Conservation (phyloP, 164 flowering plant species). For the Buxus sempervirens region DNA sequence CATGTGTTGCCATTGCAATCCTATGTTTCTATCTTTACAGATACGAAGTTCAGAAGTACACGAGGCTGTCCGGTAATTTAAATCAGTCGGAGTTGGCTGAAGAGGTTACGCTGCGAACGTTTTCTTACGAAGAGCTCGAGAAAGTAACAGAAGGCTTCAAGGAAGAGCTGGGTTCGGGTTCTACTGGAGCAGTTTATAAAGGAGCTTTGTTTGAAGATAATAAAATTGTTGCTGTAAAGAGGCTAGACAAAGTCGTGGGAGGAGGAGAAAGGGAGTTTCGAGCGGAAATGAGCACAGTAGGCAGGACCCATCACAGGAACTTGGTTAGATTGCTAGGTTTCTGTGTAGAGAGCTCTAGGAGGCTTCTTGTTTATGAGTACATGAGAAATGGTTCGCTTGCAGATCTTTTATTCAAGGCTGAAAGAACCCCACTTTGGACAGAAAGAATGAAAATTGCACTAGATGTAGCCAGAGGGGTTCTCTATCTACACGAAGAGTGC, state of each 20-base stretch:
- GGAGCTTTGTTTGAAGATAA: background rate
- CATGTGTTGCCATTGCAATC: background rate
- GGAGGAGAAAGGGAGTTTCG: conserved; percentile 4
- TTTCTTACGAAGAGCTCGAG: conserved; percentile 1
- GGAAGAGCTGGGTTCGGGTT: conserved; percentile 3
- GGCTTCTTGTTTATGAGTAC: conserved; percentile 12
- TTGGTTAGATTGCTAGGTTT: conserved; percentile 1
- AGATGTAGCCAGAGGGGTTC: no score
- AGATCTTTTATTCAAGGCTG: background rate
- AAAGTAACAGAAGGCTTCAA: conserved; percentile 11
- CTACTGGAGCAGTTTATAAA: conserved; percentile 4
- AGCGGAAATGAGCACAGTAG: conserved; percentile 3
- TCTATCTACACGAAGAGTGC: no score
- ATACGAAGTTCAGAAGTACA: background rate
- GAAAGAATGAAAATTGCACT: conserved; percentile 4
- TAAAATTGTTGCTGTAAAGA: background rate
- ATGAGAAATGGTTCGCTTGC: conserved; percentile 13
- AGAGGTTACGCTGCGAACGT: background rate
- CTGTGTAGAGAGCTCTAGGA: background rate
- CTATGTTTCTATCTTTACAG: background rate
- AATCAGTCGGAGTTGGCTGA: background rate
- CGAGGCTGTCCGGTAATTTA: background rate
- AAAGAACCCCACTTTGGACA: background rate
- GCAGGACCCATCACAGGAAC: conserved; percentile 9
- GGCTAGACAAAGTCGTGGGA: background rate